These are phyloP conservation scores for Sistotremastrum suecicum DNA, from an alignment of 768 basidiomycete genomes.

Conservation along the genomic window DNA sequence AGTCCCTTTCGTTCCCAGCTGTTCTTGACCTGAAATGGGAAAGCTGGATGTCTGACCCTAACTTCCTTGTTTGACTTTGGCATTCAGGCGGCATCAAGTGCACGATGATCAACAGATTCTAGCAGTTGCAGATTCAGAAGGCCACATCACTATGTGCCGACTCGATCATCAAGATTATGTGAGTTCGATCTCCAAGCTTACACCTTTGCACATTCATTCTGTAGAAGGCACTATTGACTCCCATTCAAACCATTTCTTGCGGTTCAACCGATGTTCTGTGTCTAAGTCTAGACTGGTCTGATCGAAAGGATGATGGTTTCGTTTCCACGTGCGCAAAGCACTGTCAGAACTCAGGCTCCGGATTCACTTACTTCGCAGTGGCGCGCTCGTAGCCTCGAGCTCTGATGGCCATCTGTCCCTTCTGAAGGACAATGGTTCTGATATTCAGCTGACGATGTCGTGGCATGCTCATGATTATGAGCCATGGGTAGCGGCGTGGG, in stretches of 20 bases:
- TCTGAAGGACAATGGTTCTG: slow-evolving; percentile 29
- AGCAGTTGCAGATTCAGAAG: slow-evolving; percentile 78
- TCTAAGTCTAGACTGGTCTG: slow-evolving; percentile 90
- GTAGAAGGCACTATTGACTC: slow-evolving; percentile 17
- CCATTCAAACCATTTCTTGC: slow-evolving; percentile 31
- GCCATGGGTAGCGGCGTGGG: slow-evolving; percentile 88
- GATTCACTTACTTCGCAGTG: slow-evolving; percentile 13
- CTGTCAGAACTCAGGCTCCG: no score
- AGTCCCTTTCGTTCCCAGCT: slow-evolving; percentile 63
- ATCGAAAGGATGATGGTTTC: slow-evolving; percentile 22
- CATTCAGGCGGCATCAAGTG: slow-evolving; percentile 6
- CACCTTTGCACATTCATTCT: background rate
- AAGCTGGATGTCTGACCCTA: background rate
- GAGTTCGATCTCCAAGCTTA: slow-evolving; percentile 5
- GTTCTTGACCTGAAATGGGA: slow-evolving; percentile 95
- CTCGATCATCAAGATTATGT: slow-evolving; percentile 36
- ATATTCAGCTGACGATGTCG: slow-evolving; percentile 31
- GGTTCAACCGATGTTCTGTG: slow-evolving; percentile 46
- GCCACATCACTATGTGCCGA: slow-evolving; percentile 50
- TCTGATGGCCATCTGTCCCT: slow-evolving; percentile 69
- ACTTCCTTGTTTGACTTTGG: slow-evolving; percentile 1
- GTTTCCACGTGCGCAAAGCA: slow-evolving; percentile 5
- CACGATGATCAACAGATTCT: slow-evolving; percentile 28
- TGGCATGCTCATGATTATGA: slow-evolving; percentile 93
- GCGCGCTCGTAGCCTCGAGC: slow-evolving; percentile 62